Conservation (phyloP, 345 rosid species). For the Gossypium bickii region DNA sequence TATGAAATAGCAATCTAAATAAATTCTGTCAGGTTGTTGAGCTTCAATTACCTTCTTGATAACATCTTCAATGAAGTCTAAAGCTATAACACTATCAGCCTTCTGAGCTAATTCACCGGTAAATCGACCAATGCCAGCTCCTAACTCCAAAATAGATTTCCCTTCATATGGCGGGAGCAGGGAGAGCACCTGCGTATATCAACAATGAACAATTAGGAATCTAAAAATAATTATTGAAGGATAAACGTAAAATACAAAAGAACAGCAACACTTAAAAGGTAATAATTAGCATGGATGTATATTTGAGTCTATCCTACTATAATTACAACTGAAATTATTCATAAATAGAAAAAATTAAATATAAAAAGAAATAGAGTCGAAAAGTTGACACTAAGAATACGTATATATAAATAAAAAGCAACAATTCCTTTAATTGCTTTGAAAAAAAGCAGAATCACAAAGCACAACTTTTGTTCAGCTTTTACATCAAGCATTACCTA, state of each 20-base stretch:
- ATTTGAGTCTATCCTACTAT: background rate
- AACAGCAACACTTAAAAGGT: background rate
- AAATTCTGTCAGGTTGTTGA: background rate
- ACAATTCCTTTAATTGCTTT: background rate
- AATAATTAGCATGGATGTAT: background rate
- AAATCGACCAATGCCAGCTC: constrained; percentile 97
- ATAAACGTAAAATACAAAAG: background rate
- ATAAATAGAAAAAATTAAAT: background rate
- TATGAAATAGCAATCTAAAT: background rate
- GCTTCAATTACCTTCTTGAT: constrained; percentile 64
- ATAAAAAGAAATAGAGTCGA: background rate
- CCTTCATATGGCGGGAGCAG: constrained; percentile 75
- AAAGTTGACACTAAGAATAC: background rate
- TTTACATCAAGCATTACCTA: background rate
- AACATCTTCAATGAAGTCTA: constrained; percentile 80
- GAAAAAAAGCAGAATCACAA: background rate
- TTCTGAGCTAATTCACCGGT: constrained; percentile 80
- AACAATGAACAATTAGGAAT: background rate
- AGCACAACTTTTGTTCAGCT: background rate
- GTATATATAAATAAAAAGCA: background rate
- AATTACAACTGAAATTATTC: background rate
- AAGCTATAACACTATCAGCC: constrained; percentile 66
- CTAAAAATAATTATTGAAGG: background rate
- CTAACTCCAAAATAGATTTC: constrained; percentile 73
- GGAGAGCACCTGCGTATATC: constrained; percentile 56